These are phyloP conservation scores for Coemansia sp. DNA, from an alignment of 192 early-diverging fungal species.

Conservation along the genomic window DNA sequence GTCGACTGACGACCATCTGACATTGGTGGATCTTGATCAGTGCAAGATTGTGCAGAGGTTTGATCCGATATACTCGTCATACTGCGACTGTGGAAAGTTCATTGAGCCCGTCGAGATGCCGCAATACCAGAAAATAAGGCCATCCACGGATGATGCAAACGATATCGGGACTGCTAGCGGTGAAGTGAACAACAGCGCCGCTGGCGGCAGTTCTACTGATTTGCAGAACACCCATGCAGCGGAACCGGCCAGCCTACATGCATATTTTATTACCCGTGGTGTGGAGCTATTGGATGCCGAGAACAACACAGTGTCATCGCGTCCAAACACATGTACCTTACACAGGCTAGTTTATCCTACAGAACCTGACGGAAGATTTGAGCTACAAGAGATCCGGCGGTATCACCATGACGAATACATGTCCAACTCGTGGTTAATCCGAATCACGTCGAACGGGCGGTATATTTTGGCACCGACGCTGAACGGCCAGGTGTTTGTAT, in stretches of 20 bases:
- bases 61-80: constrained; percentile 78
- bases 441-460: constrained; percentile 81
- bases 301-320: constrained; percentile 67
- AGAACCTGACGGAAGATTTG: constrained; percentile 66
- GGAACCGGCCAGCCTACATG: constrained; percentile 49
- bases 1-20: constrained; percentile 82
- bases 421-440: constrained; percentile 95
- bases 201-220: neutral
- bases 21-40: constrained; percentile 88
- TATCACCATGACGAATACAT: constrained; percentile 79
- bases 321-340: constrained; percentile 83
- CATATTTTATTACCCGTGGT: constrained; percentile 85
- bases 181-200: constrained; percentile 2
- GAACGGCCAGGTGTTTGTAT: constrained; percentile 84
- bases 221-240: neutral
- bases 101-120: constrained; percentile 68
- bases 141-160: constrained; percentile 17
- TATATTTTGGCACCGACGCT: constrained; percentile 89
- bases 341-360: constrained; percentile 85
- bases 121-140: constrained; percentile 27
- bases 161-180: constrained; percentile 6
- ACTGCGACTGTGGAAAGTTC: constrained; percentile 94
- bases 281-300: constrained; percentile 87
- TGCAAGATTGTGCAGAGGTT: constrained; percentile 60
- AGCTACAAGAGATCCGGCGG: constrained; percentile 71